phyloP scores from a whole-genome alignment of 2,329 filamentous ascomycete species.

The Sarocladium oryzae region DNA sequence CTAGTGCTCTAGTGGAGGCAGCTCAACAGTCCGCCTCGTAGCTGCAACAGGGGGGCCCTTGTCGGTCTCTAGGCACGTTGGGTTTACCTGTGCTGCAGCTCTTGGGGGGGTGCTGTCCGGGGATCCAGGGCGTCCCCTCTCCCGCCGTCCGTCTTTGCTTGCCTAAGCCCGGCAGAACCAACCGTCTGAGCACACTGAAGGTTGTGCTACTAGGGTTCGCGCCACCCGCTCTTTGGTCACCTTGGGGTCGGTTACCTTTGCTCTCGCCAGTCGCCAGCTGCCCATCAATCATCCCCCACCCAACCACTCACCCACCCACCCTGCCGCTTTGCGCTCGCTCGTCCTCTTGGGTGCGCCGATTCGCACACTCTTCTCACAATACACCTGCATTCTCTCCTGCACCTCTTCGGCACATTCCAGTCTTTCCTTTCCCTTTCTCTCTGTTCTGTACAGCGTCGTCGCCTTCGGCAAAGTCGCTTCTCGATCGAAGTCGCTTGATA shows the following conservation, averaged over 20 bases:
- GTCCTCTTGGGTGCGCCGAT: slow-evolving; percentile 11
- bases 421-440: slow-evolving; percentile 10
- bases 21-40: slow-evolving; percentile 1
- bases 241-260: too few relatives aligned
- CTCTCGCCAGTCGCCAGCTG: slow-evolving; percentile 3
- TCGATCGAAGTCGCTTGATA: background rate
- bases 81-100: slow-evolving; percentile 5
- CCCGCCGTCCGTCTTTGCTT: background rate
- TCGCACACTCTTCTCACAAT: slow-evolving; percentile 13
- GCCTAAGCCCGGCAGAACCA: background rate
- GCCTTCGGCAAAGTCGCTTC: slow-evolving; percentile 2
- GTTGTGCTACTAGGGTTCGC: slow-evolving; percentile 10
- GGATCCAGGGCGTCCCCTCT: slow-evolving; percentile 1
- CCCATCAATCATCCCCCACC: too few relatives aligned
- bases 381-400: slow-evolving; percentile 19
- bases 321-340: slow-evolving; percentile 10
- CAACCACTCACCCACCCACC: slow-evolving; percentile 4
- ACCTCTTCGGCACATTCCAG: slow-evolving; percentile 13
- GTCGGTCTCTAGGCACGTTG: background rate
- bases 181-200: slow-evolving; percentile 3
- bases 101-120: slow-evolving; percentile 3
- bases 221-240: slow-evolving; percentile 5
- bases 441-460: background rate
- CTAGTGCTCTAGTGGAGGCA: slow-evolving; percentile 5
- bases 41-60: slow-evolving; percentile 2